phyloP scores from a whole-genome alignment of 2,329 filamentous ascomycete species.

The Thielaviopsis cerberus region DNA sequence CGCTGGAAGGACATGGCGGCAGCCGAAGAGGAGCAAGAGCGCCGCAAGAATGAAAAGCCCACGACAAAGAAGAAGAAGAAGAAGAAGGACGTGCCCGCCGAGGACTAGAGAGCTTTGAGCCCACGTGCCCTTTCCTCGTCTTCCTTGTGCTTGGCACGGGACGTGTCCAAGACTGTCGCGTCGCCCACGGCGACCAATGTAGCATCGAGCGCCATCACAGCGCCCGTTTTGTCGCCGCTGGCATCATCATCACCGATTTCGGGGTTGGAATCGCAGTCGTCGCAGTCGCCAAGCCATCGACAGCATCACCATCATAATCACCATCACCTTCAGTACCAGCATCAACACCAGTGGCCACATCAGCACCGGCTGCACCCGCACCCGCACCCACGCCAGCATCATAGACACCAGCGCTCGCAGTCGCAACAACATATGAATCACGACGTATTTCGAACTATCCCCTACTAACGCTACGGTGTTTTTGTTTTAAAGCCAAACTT shows the following conservation, averaged over 20 bases:
- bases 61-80: slow-evolving; percentile 25
- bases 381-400: too few species aligned
- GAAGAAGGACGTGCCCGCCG: slow-evolving; percentile 21
- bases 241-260: not conserved
- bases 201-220: not conserved
- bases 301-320: not conserved
- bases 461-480: too few species aligned
- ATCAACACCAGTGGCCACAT: too few species aligned
- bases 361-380: too few species aligned
- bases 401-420: not conserved
- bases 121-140: not conserved
- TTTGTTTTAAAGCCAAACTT: too few species aligned
- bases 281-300: not conserved
- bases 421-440: not conserved
- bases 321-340: not conserved
- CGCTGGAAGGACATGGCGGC: slow-evolving; percentile 77
- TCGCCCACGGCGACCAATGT: too few species aligned
- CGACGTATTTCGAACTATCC: not conserved
- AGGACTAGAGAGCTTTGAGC: not conserved
- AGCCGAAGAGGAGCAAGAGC: slow-evolving; percentile 16
- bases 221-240: not conserved
- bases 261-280: not conserved
- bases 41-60: slow-evolving; percentile 15
- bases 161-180: not conserved
- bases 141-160: not conserved